phyloP scores from a whole-genome alignment of 129 eudicot species.

The Heracleum sosnowskyi region DNA sequence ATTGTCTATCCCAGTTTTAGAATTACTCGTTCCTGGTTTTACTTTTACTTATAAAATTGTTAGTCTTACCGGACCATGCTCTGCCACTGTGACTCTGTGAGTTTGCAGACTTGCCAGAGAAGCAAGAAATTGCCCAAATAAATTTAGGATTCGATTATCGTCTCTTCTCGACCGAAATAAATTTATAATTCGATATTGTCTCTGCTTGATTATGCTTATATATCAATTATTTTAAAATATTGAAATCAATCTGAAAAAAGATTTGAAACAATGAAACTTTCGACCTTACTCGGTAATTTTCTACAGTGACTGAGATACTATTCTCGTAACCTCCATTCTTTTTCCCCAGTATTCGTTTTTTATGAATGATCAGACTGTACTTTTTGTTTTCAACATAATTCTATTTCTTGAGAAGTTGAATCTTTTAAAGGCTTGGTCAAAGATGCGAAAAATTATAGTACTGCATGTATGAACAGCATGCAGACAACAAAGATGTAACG shows the following conservation, averaged over 20 bases:
- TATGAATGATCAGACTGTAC: background rate
- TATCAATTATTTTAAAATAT: too few relatives aligned
- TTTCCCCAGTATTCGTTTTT: too few relatives aligned
- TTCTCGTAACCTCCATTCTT: too few relatives aligned
- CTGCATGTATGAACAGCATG: background rate
- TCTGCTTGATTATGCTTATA: too few relatives aligned
- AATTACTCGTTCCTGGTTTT: background rate
- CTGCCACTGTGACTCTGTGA: background rate
- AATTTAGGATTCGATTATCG: too few relatives aligned
- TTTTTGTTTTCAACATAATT: background rate
- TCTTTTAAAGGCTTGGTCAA: background rate
- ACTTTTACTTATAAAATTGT: background rate
- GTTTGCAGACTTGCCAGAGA: background rate
- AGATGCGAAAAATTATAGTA: background rate
- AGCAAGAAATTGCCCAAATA: too few relatives aligned
- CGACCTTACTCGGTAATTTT: too few relatives aligned
- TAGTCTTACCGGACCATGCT: background rate
- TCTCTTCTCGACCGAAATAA: too few relatives aligned
- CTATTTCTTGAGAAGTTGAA: background rate
- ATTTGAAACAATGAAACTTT: too few relatives aligned
- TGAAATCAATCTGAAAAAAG: too few relatives aligned
- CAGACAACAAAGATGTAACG: background rate
- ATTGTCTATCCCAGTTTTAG: background rate
- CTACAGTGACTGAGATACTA: too few relatives aligned
- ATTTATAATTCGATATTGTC: too few relatives aligned